phyloP scores from a whole-genome alignment of 164 flowering plant genomes.

The Vitis rotundifolia region DNA sequence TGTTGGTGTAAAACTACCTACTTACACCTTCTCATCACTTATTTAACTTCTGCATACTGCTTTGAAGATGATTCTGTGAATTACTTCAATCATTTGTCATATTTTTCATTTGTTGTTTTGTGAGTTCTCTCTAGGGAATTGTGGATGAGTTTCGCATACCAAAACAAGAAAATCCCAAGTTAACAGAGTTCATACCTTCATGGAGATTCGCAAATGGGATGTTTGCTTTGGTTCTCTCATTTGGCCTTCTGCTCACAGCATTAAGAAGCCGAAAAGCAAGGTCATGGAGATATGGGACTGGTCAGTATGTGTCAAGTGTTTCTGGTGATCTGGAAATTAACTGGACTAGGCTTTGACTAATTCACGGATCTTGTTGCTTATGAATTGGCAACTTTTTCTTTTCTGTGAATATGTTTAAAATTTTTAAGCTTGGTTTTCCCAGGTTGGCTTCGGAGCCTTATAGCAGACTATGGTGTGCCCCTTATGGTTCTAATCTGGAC shows the following conservation, averaged over 20 bases:
- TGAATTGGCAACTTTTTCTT: neutral
- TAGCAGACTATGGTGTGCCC: slow-evolving; percentile 99
- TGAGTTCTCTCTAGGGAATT: slow-evolving; percentile 52
- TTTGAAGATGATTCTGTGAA: too few relatives aligned
- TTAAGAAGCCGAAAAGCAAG: slow-evolving; percentile 89
- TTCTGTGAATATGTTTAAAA: neutral
- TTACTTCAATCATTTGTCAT: neutral
- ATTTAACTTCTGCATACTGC: too few relatives aligned
- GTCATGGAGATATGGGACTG: slow-evolving; percentile 96
- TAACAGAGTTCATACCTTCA: slow-evolving; percentile 58
- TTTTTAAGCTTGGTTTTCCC: slow-evolving; percentile 7
- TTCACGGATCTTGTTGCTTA: neutral
- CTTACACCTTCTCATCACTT: too few relatives aligned
- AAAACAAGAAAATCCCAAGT: slow-evolving; percentile 47
- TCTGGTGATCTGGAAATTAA: too few relatives aligned
- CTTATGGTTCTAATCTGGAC: slow-evolving; percentile 97
- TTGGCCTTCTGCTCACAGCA: slow-evolving; percentile 86
- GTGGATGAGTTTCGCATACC: slow-evolving; percentile 89
- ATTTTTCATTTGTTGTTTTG: neutral
- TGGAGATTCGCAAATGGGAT: slow-evolving; percentile 99
- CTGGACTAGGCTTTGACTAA: neutral
- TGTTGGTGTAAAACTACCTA: neutral
- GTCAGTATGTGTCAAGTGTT: slow-evolving; percentile 31
- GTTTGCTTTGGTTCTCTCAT: slow-evolving; percentile 94
- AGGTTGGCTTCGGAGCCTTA: slow-evolving; percentile 88